Percentiles rank a stretch among this genome's conserved stretches.
Evolutionary conservation across 2,329 filamentous ascomycete species (phyloP).

Genomic region (Aspergillus sp.): DNA sequence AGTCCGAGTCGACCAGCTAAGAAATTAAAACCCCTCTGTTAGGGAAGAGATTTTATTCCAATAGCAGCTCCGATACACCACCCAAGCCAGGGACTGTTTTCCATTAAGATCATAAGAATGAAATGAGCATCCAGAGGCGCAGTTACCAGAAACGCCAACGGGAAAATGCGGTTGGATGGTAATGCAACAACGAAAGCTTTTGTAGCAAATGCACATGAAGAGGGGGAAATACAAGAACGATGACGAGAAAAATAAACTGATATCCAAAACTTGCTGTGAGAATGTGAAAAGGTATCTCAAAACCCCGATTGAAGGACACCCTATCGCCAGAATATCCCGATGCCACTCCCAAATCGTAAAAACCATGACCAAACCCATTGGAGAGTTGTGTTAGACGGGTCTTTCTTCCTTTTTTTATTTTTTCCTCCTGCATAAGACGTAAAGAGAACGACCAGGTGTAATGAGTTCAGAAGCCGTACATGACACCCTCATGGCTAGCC

Average conservation of each 20-base stretch:
- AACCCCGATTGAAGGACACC: neutral
- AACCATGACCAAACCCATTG: too few species aligned
- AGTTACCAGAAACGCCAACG: neutral
- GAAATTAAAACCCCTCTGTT: too few species aligned
- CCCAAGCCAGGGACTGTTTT: too few species aligned
- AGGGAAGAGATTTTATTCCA: too few species aligned
- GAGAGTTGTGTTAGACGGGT: too few species aligned
- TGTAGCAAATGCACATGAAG: neutral
- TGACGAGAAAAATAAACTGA: neutral
- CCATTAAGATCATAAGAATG: too few species aligned
- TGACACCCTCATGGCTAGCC: neutral
- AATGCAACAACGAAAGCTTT: neutral
- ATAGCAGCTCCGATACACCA: too few species aligned
- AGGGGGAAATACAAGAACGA: neutral
- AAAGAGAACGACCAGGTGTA: neutral
- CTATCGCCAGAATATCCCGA: neutral
- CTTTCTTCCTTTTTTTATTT: too few species aligned
- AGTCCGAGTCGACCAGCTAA: too few species aligned
- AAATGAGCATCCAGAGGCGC: too few species aligned
- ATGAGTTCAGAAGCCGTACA: neutral
- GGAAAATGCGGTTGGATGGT: neutral
- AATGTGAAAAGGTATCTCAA: slow-evolving; percentile 3
- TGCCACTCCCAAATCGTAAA: neutral
- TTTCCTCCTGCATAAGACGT: neutral
- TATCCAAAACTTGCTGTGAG: neutral